Conservation (phyloP, 2,329 filamentous ascomycete species). For the Penicillium sp. region DNA sequence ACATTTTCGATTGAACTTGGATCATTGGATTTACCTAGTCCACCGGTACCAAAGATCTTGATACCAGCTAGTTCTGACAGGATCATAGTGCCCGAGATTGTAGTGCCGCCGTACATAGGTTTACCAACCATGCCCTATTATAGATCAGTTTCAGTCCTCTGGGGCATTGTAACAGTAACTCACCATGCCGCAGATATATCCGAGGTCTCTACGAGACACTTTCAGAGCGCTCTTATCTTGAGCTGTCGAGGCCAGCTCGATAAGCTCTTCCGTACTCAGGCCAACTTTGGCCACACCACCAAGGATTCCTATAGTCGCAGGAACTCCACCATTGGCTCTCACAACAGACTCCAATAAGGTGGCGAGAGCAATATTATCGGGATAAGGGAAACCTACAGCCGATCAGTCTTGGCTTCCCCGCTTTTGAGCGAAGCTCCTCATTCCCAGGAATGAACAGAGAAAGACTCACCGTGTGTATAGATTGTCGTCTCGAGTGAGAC, state of each 20-base stretch:
- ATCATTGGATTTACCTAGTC: slow-evolving; percentile 57
- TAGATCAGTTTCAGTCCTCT: slow-evolving; percentile 2
- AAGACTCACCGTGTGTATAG: slow-evolving; percentile 76
- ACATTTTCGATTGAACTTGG: background rate
- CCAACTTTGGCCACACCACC: slow-evolving; percentile 81
- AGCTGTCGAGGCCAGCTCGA: slow-evolving; percentile 64
- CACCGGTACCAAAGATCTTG: slow-evolving; percentile 89
- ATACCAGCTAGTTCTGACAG: slow-evolving; percentile 84
- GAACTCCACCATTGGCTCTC: slow-evolving; percentile 74
- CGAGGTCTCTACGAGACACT: slow-evolving; percentile 81
- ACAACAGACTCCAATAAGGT: slow-evolving; percentile 77
- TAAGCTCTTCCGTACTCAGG: slow-evolving; percentile 68
- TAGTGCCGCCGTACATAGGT: slow-evolving; percentile 82
- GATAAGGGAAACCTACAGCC: slow-evolving; percentile 63
- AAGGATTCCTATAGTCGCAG: slow-evolving; percentile 86
- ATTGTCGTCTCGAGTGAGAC: slow-evolving; percentile 95
- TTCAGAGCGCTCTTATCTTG: slow-evolving; percentile 70
- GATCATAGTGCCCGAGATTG: slow-evolving; percentile 88
- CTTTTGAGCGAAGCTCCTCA: background rate
- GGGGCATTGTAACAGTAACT: slow-evolving; percentile 23
- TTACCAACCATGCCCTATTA: slow-evolving; percentile 62
- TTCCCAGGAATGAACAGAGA: background rate
- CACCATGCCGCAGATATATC: slow-evolving; percentile 75
- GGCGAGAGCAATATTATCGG: slow-evolving; percentile 72
- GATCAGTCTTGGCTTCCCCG: slow-evolving; percentile 9